A percentile compares a stretch with the other conserved stretches of the same genome.
Conservation (phyloP, 768 basidiomycete species). For the Mycena epipterygia region DNA sequence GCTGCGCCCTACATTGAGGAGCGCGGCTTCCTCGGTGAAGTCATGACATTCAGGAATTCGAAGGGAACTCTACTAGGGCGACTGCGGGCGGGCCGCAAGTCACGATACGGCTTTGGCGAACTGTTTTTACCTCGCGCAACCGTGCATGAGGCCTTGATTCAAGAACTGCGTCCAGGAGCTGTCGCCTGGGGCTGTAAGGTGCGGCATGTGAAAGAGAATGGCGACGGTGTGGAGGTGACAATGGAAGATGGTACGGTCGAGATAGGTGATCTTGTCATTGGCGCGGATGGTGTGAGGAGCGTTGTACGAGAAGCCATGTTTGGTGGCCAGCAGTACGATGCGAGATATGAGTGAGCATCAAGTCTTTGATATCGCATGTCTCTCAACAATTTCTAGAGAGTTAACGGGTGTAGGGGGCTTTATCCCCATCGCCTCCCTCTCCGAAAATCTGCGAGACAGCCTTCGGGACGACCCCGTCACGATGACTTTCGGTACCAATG, state of each 20-base stretch:
- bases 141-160: slow-evolving; percentile 51
- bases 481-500: slow-evolving; percentile 54
- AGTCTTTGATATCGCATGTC: background rate
- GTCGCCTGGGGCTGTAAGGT: slow-evolving; percentile 50
- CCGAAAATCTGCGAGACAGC: slow-evolving; percentile 42
- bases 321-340: slow-evolving; percentile 42
- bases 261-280: slow-evolving; percentile 53
- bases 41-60: slow-evolving; percentile 50
- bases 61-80: slow-evolving; percentile 51
- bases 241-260: slow-evolving; percentile 51
- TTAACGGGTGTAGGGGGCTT: slow-evolving; percentile 56
- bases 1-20: slow-evolving; percentile 48
- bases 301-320: slow-evolving; percentile 50
- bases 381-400: slow-evolving; percentile 41
- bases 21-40: slow-evolving; percentile 41
- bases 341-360: slow-evolving; percentile 46
- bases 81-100: slow-evolving; percentile 43
- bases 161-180: slow-evolving; percentile 43
- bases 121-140: slow-evolving; percentile 50
- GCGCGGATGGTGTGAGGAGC: slow-evolving; percentile 56
- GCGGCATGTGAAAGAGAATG: slow-evolving; percentile 42
- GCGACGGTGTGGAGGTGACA: slow-evolving; percentile 41
- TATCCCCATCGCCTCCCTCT: slow-evolving; percentile 47
- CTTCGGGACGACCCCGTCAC: slow-evolving; percentile 47
- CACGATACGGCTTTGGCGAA: slow-evolving; percentile 49